Evolutionary conservation across 768 basidiomycete genomes (phyloP), one percentile per base, ranked within the genome.

Genomic region (Chalciporus chontae): DNA sequence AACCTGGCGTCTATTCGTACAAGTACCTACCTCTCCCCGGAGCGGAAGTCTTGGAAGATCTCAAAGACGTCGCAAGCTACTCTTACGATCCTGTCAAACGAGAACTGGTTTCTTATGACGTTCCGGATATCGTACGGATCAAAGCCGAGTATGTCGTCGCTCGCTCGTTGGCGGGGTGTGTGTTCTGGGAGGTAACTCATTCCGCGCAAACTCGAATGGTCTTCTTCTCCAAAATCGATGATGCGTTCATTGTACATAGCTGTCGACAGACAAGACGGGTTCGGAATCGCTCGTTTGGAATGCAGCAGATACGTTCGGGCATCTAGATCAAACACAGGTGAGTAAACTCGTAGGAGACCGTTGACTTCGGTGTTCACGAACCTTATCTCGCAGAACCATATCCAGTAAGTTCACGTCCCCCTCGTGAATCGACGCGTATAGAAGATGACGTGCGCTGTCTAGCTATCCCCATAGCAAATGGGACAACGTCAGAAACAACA

Each of bases 91-190:
- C 80, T 4, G 54, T 70, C n/a, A 85, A 75, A 57, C 67, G 70
- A 49, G 85, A 88, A 60, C 74, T 90, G 21, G 82, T 91, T 27
- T 83, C 81, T 4, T 90, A 90, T 66, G 90, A 93, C 61, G 82
- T 79, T 0, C 87, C 86, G 15, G 71, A 80, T 55, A 82, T 90
- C 57, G 80, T 78, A 45, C 73, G 67, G 46, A 56, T 76, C 57
- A 93, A 93, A 68, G 79, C 81, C 3, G 74, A 83, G 45, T 91
- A 91, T 59, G 77, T 87, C 52, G 70, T 71, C 37, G 63, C 73
- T 4, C 76, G 82, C 13, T 76, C 77, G 5, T 73, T 92, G 57
- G 85, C 71, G 9, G 85, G 84, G 3, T 78, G 81, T 44, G 85
- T 87, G 85, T 86, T 82, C 69, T 87, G 86, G 85, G 84, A 84